A percentile compares a stretch with the other conserved stretches of the same genome.
Evolutionary conservation across 2,329 filamentous ascomycete species (phyloP).

Genomic region (Colletotrichum brevisporum): DNA sequence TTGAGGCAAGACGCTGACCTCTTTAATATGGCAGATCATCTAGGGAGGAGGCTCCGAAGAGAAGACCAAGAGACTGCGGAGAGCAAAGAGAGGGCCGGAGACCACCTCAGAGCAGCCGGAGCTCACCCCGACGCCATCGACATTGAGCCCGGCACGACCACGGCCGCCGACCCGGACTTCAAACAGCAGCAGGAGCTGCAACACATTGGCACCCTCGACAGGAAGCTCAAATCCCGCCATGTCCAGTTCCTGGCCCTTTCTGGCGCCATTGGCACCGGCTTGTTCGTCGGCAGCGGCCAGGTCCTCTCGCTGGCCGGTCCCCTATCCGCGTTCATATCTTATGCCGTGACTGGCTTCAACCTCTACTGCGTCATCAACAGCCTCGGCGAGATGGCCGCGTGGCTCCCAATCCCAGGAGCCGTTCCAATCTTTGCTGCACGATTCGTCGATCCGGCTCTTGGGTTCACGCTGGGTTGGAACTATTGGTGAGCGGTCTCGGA

Average conservation of each 20-base stretch:
- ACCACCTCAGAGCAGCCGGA: background rate
- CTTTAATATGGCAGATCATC: too few relatives aligned
- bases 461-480: constrained; percentile 65
- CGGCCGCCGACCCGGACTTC: background rate
- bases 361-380: constrained; percentile 63
- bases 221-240: constrained; percentile 57
- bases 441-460: constrained; percentile 62
- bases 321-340: constrained; percentile 57
- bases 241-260: constrained; percentile 59
- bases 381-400: constrained; percentile 73
- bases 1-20: too few relatives aligned
- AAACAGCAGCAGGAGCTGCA: constrained; percentile 44
- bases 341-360: constrained; percentile 60
- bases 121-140: background rate
- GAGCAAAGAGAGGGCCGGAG: background rate
- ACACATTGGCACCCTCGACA: constrained; percentile 53
- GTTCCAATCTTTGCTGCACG: constrained; percentile 64
- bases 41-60: too few relatives aligned
- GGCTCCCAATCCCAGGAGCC: constrained; percentile 71
- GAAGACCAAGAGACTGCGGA: background rate
- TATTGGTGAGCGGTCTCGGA: constrained; percentile 53
- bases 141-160: constrained; percentile 5
- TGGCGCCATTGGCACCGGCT: constrained; percentile 59
- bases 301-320: constrained; percentile 59
- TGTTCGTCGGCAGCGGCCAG: constrained; percentile 61